These are phyloP conservation scores for Quillaja saponaria DNA, from an alignment of 306 rosid genomes.

Conservation along the genomic window DNA sequence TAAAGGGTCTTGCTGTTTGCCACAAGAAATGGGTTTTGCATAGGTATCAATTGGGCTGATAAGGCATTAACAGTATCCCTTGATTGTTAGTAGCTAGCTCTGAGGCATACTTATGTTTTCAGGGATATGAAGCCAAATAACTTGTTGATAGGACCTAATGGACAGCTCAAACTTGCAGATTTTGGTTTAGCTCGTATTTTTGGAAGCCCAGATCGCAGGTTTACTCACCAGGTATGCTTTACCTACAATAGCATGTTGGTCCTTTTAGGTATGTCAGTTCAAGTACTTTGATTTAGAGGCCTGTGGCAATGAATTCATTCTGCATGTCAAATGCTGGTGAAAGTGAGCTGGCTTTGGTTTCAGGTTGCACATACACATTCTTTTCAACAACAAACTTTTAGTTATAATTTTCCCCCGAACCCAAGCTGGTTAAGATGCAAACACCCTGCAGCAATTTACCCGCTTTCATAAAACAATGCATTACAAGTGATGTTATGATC, in stretches of 20 bases:
- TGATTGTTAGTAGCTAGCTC: conserved; percentile 30
- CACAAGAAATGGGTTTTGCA: conserved; percentile 97
- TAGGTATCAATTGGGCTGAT: conserved; percentile 50
- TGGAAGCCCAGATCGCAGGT: conserved; percentile 96
- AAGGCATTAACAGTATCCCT: background rate
- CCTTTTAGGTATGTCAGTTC: conserved; percentile 7
- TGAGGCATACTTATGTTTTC: conserved; percentile 34
- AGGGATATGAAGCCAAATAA: conserved; percentile 99
- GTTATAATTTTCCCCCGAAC: too few relatives aligned
- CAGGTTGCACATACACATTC: too few relatives aligned
- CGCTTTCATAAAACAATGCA: too few relatives aligned
- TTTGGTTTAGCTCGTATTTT: conserved; percentile 96
- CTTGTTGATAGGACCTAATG: conserved; percentile 88
- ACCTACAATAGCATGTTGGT: conserved; percentile 14
- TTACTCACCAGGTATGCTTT: conserved; percentile 84
- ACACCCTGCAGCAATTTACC: too few relatives aligned
- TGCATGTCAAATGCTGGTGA: too few relatives aligned
- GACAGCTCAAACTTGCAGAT: conserved; percentile 96
- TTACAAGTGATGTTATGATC: too few relatives aligned
- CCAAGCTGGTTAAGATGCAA: too few relatives aligned
- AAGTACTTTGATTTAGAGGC: conserved; percentile 12
- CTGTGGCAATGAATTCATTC: conserved; percentile 17
- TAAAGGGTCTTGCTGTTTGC: conserved; percentile 86
- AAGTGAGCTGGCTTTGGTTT: too few relatives aligned
- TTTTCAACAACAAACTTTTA: too few relatives aligned